A percentile compares a stretch with the other conserved stretches of the same genome.
These are phyloP conservation scores for Aureobasidium zeae DNA, from an alignment of 2,329 filamentous ascomycete genomes.

Conservation along the genomic window DNA sequence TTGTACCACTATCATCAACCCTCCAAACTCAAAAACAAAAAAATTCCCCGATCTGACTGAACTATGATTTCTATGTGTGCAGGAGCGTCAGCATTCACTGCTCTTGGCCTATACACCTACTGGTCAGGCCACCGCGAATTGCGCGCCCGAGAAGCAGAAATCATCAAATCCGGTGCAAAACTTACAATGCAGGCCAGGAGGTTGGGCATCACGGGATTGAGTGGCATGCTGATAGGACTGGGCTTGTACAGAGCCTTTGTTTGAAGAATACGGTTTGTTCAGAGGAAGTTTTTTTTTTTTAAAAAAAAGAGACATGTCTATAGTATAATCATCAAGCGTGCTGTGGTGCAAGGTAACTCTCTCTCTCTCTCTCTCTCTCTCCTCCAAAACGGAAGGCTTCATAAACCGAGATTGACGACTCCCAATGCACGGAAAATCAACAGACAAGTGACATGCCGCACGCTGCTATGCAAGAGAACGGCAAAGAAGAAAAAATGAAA, in stretches of 20 bases:
- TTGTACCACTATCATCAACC: not conserved
- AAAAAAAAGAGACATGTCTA: too few species aligned
- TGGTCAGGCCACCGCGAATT: slow-evolving; percentile 38
- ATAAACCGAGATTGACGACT: too few species aligned
- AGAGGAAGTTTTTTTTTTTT: too few species aligned
- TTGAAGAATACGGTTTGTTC: slow-evolving; percentile 16
- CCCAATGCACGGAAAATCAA: not conserved
- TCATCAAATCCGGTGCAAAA: slow-evolving; percentile 33
- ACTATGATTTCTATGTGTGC: not conserved
- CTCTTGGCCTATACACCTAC: slow-evolving; percentile 40
- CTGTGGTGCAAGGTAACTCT: too few species aligned
- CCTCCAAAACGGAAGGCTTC: not conserved
- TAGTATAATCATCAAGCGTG: too few species aligned
- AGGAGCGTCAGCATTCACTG: slow-evolving; percentile 39
- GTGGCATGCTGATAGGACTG: slow-evolving; percentile 34
- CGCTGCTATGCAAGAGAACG: slow-evolving; percentile 3
- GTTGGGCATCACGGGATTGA: slow-evolving; percentile 31
- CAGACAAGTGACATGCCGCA: not conserved
- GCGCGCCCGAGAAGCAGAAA: slow-evolving; percentile 31
- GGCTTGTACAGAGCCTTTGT: slow-evolving; percentile 34
- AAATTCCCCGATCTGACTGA: too few species aligned
- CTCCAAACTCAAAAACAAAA: too few species aligned
- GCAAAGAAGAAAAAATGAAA: not conserved
- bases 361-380: not conserved
- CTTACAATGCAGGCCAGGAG: slow-evolving; percentile 35